These are phyloP conservation scores for Sporothrix schenckii DNA, from an alignment of 2,329 filamentous ascomycete species.

Conservation along the genomic window DNA sequence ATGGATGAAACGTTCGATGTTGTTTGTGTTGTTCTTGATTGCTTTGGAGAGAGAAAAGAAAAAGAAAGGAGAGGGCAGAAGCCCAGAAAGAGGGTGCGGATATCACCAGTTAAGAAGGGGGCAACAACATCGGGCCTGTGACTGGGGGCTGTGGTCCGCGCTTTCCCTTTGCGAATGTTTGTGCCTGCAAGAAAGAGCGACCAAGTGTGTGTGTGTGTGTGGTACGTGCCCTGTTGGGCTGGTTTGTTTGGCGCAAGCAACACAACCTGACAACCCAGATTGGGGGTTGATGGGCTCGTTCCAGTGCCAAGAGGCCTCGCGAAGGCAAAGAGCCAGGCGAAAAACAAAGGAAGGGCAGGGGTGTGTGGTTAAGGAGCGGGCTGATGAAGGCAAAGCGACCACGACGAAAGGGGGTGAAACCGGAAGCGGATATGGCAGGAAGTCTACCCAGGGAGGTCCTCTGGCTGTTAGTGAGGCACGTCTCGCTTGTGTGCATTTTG, in stretches of 20 bases:
- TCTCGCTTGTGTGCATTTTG: not conserved
- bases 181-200: slow-evolving; percentile 21
- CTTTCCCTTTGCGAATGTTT: slow-evolving; percentile 26
- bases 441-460: not conserved
- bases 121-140: slow-evolving; percentile 6
- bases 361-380: slow-evolving; percentile 18
- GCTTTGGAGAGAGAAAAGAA: slow-evolving; percentile 46
- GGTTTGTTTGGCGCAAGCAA: slow-evolving; percentile 24
- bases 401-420: slow-evolving; percentile 26
- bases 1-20: slow-evolving; percentile 49
- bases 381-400: not conserved
- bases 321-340: not conserved
- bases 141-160: slow-evolving; percentile 27
- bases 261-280: not conserved
- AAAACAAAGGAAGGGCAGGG: slow-evolving; percentile 7
- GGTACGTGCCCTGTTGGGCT: slow-evolving; percentile 22
- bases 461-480: slow-evolving; percentile 10
- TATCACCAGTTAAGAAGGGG: slow-evolving; percentile 39
- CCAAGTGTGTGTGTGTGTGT: slow-evolving; percentile 14
- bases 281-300: not conserved
- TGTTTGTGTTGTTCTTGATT: slow-evolving; percentile 53
- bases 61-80: slow-evolving; percentile 44
- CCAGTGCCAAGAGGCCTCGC: slow-evolving; percentile 1
- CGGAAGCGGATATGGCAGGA: slow-evolving; percentile 29
- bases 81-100: slow-evolving; percentile 38